These are phyloP conservation scores for Dimocarpus longan DNA, from an alignment of 345 rosid species.

Conservation along the genomic window DNA sequence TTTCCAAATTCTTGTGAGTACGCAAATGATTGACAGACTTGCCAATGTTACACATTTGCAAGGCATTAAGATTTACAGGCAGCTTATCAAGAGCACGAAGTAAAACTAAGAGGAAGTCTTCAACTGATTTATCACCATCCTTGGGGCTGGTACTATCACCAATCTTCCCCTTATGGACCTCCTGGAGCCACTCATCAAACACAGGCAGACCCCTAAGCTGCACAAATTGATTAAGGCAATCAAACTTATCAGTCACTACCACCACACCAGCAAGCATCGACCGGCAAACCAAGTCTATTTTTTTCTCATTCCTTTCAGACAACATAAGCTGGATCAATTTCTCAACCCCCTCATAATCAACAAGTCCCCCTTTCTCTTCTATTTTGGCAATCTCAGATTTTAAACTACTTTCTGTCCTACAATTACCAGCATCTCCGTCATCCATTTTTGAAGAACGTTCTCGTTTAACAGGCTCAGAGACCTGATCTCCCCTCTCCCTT, in stretches of 20 bases:
- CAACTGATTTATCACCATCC: slow-evolving; percentile 67
- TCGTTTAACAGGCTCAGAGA: slow-evolving; percentile 64
- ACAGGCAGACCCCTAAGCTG: slow-evolving; percentile 83
- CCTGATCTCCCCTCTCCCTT: slow-evolving; percentile 80
- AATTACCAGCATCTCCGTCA: slow-evolving; percentile 55
- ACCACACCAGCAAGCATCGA: slow-evolving; percentile 70
- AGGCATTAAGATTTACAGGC: slow-evolving; percentile 87
- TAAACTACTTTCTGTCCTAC: slow-evolving; percentile 52
- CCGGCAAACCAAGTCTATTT: slow-evolving; percentile 64
- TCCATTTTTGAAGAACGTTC: slow-evolving; percentile 59
- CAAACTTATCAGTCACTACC: slow-evolving; percentile 77
- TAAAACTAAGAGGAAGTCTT: slow-evolving; percentile 71
- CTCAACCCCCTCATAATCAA: slow-evolving; percentile 78
- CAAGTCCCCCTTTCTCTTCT: slow-evolving; percentile 76
- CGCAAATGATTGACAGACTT: slow-evolving; percentile 91
- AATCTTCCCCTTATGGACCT: slow-evolving; percentile 81
- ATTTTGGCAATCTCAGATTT: slow-evolving; percentile 70
- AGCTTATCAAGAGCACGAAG: slow-evolving; percentile 91
- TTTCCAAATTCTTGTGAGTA: slow-evolving; percentile 74
- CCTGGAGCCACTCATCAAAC: slow-evolving; percentile 97
- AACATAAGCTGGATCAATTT: slow-evolving; percentile 76
- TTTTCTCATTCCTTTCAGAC: slow-evolving; percentile 68
- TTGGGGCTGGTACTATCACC: slow-evolving; percentile 67
- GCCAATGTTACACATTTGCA: slow-evolving; percentile 87
- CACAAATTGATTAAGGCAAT: slow-evolving; percentile 76